These are phyloP conservation scores for Sporothrix humicola DNA, from an alignment of 2,329 filamentous ascomycete species.

Conservation along the genomic window DNA sequence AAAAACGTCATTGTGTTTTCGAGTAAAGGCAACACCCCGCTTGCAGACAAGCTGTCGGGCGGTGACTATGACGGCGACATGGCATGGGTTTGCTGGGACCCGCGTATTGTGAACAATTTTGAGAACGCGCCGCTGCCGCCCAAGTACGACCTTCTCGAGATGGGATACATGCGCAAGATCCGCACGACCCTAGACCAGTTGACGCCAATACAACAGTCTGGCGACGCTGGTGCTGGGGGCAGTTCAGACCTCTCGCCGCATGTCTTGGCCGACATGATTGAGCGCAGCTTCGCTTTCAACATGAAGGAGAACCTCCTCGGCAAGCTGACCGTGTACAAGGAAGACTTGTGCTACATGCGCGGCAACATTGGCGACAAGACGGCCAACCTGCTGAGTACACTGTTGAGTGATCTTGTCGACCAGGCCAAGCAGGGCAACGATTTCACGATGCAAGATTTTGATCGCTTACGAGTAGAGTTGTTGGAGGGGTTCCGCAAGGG, in stretches of 20 bases:
- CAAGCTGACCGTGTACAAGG: conserved; percentile 67
- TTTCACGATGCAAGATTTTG: conserved; percentile 54
- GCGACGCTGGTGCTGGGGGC: background rate
- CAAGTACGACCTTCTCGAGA: conserved; percentile 51
- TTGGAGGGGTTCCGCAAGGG: conserved; percentile 37
- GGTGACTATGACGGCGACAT: conserved; percentile 82
- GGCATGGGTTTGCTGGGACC: conserved; percentile 80
- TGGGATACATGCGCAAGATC: conserved; percentile 58
- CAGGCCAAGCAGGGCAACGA: conserved; percentile 60
- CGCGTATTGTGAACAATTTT: conserved; percentile 69
- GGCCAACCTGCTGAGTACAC: conserved; percentile 57
- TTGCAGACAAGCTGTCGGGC: conserved; percentile 74
- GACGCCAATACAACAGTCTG: conserved; percentile 31
- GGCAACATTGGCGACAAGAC: conserved; percentile 54
- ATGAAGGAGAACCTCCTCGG: conserved; percentile 65
- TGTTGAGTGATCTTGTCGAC: conserved; percentile 63
- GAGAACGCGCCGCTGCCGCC: conserved; percentile 60
- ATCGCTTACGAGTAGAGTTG: conserved; percentile 42
- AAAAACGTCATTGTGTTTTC: conserved; percentile 84
- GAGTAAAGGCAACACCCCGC: conserved; percentile 61
- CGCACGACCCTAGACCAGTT: conserved; percentile 55
- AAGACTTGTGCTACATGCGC: conserved; percentile 65
- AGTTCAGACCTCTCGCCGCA: background rate
- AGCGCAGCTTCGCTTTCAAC: conserved; percentile 62
- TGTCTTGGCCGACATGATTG: conserved; percentile 54